A percentile compares a stretch with the other conserved stretches of the same genome.
Conservation (phyloP, 1,284 basidiomycete genomes). For the Vanrija humicola region DNA sequence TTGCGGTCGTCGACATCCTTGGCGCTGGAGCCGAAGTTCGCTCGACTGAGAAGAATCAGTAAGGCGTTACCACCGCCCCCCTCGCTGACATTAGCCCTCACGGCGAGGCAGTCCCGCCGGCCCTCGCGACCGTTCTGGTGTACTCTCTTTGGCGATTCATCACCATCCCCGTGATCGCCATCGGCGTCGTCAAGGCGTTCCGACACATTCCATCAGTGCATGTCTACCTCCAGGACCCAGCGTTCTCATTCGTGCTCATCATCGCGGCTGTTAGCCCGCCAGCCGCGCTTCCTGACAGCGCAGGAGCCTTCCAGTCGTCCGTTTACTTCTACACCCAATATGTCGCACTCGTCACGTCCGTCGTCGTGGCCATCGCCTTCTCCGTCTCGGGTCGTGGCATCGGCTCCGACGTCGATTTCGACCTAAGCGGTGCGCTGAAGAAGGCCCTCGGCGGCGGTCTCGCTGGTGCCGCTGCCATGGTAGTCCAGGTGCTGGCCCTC, state of each 20-base stretch:
- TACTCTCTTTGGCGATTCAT: slow-evolving; percentile 37
- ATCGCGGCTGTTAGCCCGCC: slow-evolving; percentile 36
- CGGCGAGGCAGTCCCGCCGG: slow-evolving; percentile 35
- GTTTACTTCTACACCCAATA: slow-evolving; percentile 31
- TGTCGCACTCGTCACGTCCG: slow-evolving; percentile 27
- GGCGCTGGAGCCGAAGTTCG: slow-evolving; percentile 30
- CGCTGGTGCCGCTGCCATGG: slow-evolving; percentile 79
- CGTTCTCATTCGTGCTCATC: slow-evolving; percentile 40
- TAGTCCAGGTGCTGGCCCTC: slow-evolving; percentile 76
- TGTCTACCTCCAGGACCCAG: slow-evolving; percentile 38
- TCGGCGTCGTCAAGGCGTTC: slow-evolving; percentile 34
- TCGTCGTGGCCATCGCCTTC: slow-evolving; percentile 35
- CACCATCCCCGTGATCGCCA: slow-evolving; percentile 30
- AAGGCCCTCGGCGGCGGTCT: slow-evolving; percentile 77
- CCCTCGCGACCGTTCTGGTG: slow-evolving; percentile 37
- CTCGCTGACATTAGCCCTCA: slow-evolving; percentile 4
- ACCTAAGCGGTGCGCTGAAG: slow-evolving; percentile 67
- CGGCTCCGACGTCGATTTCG: slow-evolving; percentile 59
- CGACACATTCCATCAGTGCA: slow-evolving; percentile 32
- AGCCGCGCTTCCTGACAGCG: slow-evolving; percentile 16
- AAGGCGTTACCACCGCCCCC: not conserved
- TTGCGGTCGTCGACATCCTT: slow-evolving; percentile 34
- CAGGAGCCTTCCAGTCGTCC: slow-evolving; percentile 33
- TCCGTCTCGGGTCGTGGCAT: slow-evolving; percentile 37
- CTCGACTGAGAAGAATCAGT: slow-evolving; percentile 26